These are phyloP conservation scores for Clarireedia paspali DNA, from an alignment of 2,329 filamentous ascomycete species.

Conservation along the genomic window DNA sequence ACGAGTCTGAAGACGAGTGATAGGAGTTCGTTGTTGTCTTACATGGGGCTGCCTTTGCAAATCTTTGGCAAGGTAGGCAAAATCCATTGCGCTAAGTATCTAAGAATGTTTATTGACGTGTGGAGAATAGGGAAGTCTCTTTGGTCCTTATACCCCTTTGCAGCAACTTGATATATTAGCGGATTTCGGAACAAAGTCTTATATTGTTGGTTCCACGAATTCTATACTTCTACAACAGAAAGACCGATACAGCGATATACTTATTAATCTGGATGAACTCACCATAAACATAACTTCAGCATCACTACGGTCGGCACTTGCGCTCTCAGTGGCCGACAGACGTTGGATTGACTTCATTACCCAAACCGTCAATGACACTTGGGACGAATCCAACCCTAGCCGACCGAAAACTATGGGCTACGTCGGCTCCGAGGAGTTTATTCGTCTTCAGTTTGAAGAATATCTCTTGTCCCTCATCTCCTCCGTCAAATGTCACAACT, in stretches of 20 bases:
- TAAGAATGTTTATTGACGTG: background rate
- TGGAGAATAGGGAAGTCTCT: conserved; percentile 66
- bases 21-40: conserved; percentile 77
- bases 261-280: conserved; percentile 91
- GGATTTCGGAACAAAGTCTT: conserved; percentile 91
- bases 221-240: conserved; percentile 88
- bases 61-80: conserved; percentile 75
- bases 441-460: conserved; percentile 93
- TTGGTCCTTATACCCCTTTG: conserved; percentile 91
- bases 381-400: conserved; percentile 85
- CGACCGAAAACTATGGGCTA: conserved; percentile 94
- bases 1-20: conserved; percentile 89
- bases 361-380: conserved; percentile 89
- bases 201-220: conserved; percentile 95
- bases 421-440: conserved; percentile 93
- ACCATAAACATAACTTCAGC: conserved; percentile 77
- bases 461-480: conserved; percentile 87
- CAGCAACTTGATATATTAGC: conserved; percentile 93
- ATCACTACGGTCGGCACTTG: conserved; percentile 66
- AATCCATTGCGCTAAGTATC: no score
- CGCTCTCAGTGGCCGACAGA: conserved; percentile 77
- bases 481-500: conserved; percentile 80
- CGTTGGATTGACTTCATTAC: conserved; percentile 96
- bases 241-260: conserved; percentile 90
- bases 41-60: conserved; percentile 91